These are phyloP conservation scores for Daldinia bambusicola DNA, from an alignment of 495 filamentous ascomycete species.

Conservation along the genomic window DNA sequence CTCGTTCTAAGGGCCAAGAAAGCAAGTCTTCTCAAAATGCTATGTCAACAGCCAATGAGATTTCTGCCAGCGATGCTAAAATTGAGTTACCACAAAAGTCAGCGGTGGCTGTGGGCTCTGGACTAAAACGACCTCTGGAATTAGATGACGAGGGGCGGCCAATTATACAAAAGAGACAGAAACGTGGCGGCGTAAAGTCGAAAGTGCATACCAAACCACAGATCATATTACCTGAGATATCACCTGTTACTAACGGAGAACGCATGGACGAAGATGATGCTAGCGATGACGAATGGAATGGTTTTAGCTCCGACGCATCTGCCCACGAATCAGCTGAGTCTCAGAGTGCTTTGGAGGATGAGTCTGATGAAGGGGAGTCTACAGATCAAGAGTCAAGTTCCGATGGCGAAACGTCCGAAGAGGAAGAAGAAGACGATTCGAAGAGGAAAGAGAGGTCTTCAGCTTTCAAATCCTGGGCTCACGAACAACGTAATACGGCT, in stretches of 20 bases:
- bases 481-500: slow-evolving; percentile 82
- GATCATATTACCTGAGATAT: slow-evolving; percentile 52
- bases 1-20: background rate
- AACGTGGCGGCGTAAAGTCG: slow-evolving; percentile 62
- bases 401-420: slow-evolving; percentile 47
- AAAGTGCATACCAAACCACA: slow-evolving; percentile 53
- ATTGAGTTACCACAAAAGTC: slow-evolving; percentile 21
- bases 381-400: slow-evolving; percentile 47
- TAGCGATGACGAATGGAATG: slow-evolving; percentile 55
- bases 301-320: slow-evolving; percentile 48
- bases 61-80: background rate
- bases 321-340: slow-evolving; percentile 32
- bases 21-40: slow-evolving; percentile 1
- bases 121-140: slow-evolving; percentile 87
- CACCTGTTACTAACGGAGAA: slow-evolving; percentile 59
- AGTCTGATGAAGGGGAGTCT: slow-evolving; percentile 43
- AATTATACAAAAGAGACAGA: slow-evolving; percentile 76
- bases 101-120: slow-evolving; percentile 68
- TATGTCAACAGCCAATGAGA: background rate
- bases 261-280: slow-evolving; percentile 36
- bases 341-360: slow-evolving; percentile 34
- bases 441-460: slow-evolving; percentile 58
- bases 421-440: slow-evolving; percentile 46
- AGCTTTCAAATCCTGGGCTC: slow-evolving; percentile 96
- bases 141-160: slow-evolving; percentile 80